phyloP scores from a whole-genome alignment of 225 moss, liverwort and hornwort species.

The Bryum argenteum region DNA sequence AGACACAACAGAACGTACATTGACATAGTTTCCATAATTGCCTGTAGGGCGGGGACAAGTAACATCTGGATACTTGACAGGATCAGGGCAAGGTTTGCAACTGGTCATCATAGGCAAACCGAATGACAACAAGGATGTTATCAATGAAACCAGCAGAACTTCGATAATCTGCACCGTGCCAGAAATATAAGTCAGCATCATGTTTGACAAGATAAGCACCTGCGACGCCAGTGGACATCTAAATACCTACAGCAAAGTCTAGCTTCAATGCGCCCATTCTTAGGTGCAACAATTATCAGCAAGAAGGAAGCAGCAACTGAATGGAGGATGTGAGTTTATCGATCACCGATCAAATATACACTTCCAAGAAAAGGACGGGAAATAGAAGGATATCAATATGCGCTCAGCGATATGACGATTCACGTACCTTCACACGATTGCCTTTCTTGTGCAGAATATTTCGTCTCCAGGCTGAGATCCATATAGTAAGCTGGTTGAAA shows the following conservation, averaged over 20 bases:
- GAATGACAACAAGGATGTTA: conserved; percentile 93
- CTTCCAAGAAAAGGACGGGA: background rate
- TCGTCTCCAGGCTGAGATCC: conserved; percentile 85
- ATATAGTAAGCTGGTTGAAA: conserved; percentile 92
- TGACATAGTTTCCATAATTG: conserved; percentile 94
- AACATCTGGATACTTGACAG: conserved; percentile 79
- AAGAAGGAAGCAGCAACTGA: background rate
- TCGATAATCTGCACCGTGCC: conserved; percentile 76
- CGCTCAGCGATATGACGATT: conserved; percentile 3
- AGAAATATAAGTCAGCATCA: conserved; percentile 20
- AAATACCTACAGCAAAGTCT: conserved; percentile 14
- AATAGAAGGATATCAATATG: conserved; percentile 8
- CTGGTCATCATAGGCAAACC: conserved; percentile 90
- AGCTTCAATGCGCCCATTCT: conserved; percentile 3
- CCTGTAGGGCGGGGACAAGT: conserved; percentile 86
- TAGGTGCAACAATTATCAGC: background rate
- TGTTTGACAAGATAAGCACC: background rate
- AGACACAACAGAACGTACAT: conserved; percentile 52
- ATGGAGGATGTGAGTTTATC: conserved; percentile 10
- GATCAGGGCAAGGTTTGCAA: conserved; percentile 95
- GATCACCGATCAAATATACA: conserved; percentile 6
- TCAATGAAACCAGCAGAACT: conserved; percentile 88
- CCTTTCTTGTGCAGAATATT: conserved; percentile 85
- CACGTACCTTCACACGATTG: conserved; percentile 73
- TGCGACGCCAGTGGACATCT: conserved; percentile 11